Conservation (phyloP, 305 asterid species). For the Solanum aculeatissimum region DNA sequence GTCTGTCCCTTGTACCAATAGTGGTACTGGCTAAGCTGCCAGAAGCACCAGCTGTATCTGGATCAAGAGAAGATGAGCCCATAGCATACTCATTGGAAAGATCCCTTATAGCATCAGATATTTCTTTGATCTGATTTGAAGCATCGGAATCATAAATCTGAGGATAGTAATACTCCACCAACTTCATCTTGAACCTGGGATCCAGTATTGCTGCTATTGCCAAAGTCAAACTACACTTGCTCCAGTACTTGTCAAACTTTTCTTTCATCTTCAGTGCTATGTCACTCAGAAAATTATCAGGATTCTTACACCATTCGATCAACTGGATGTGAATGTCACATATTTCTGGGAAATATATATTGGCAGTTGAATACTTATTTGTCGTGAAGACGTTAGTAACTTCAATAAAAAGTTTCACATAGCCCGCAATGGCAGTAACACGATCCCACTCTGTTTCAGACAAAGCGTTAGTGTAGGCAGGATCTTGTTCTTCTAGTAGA, state of each 20-base stretch:
- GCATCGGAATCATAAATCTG: slow-evolving; percentile 59
- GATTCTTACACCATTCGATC: slow-evolving; percentile 76
- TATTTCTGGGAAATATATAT: slow-evolving; percentile 60
- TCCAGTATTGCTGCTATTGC: slow-evolving; percentile 81
- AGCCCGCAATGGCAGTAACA: slow-evolving; percentile 38
- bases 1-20: slow-evolving; percentile 55
- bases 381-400: slow-evolving; percentile 42
- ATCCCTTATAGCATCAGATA: slow-evolving; percentile 51
- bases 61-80: slow-evolving; percentile 35
- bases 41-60: slow-evolving; percentile 28
- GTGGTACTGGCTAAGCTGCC: slow-evolving; percentile 36
- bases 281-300: slow-evolving; percentile 58
- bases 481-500: slow-evolving; percentile 52
- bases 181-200: slow-evolving; percentile 88
- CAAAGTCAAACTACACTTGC: slow-evolving; percentile 57
- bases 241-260: slow-evolving; percentile 77
- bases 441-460: slow-evolving; percentile 81
- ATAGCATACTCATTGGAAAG: slow-evolving; percentile 61
- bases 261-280: slow-evolving; percentile 66
- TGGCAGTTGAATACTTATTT: slow-evolving; percentile 53
- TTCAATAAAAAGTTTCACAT: slow-evolving; percentile 58
- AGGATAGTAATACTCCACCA: slow-evolving; percentile 73
- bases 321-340: slow-evolving; percentile 78
- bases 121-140: slow-evolving; percentile 44
- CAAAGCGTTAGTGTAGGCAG: slow-evolving; percentile 43